Percentiles rank a stretch among this genome's conserved stretches.
Conservation (phyloP, 192 early-diverging fungal genomes). For the Anaeromyces robustus region DNA sequence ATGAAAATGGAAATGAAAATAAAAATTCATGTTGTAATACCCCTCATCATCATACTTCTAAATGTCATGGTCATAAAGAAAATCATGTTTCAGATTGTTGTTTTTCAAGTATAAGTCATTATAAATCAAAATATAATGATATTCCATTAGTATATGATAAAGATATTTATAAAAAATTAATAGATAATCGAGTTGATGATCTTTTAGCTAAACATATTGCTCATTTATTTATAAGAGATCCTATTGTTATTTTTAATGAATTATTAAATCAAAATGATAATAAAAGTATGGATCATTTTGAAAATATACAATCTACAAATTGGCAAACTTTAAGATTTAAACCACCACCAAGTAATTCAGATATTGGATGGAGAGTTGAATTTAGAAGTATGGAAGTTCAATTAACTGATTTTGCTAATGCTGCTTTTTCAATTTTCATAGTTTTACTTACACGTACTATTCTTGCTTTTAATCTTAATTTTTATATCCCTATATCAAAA, state of each 20-base stretch:
- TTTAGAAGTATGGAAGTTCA: slow-evolving; percentile 95
- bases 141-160: slow-evolving; percentile 63
- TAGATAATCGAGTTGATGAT: slow-evolving; percentile 46
- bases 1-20: slow-evolving; percentile 10
- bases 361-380: slow-evolving; percentile 95
- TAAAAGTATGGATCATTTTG: slow-evolving; percentile 82
- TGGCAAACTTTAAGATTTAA: slow-evolving; percentile 99
- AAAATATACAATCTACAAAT: slow-evolving; percentile 97
- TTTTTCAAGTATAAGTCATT: slow-evolving; percentile 7
- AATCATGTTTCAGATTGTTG: slow-evolving; percentile 8
- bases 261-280: slow-evolving; percentile 62
- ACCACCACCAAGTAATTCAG: slow-evolving; percentile 72
- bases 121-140: slow-evolving; percentile 87
- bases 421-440: slow-evolving; percentile 86
- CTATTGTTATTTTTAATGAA: neutral
- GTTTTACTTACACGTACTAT: slow-evolving; percentile 79
- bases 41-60: neutral
- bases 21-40: neutral
- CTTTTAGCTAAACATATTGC: slow-evolving; percentile 79
- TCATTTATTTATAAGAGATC: slow-evolving; percentile 28
- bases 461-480: slow-evolving; percentile 73
- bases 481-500: slow-evolving; percentile 91
- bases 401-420: slow-evolving; percentile 91
- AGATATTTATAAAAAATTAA: slow-evolving; percentile 56
- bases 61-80: neutral